Percentiles rank a stretch among this genome's conserved stretches.
These are phyloP conservation scores for Helotiales sp. DNA, from an alignment of 2,329 filamentous ascomycete genomes.

Conservation along the genomic window DNA sequence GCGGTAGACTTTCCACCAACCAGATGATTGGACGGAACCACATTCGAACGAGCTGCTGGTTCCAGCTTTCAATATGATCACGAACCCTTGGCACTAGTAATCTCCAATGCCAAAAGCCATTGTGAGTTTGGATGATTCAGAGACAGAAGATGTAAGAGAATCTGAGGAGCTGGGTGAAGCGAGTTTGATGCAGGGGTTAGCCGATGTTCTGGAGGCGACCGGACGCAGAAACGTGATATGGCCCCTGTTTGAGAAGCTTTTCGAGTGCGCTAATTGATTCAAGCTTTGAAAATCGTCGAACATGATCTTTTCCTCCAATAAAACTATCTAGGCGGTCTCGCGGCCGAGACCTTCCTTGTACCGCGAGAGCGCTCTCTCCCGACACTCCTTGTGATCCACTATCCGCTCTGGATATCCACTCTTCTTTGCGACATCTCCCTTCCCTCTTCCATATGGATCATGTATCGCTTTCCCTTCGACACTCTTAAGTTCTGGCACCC, in stretches of 20 bases:
- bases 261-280: not conserved
- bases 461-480: constrained; percentile 72
- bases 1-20: constrained; percentile 1
- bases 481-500: constrained; percentile 72
- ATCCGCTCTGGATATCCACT: constrained; percentile 73
- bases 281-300: not conserved
- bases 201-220: constrained; percentile 9
- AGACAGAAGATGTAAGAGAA: constrained; percentile 13
- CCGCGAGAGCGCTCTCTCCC: constrained; percentile 64
- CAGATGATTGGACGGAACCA: not conserved
- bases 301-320: not conserved
- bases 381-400: constrained; percentile 70
- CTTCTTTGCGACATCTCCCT: constrained; percentile 56
- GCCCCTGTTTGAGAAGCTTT: not conserved
- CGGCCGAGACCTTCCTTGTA: constrained; percentile 67
- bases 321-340: constrained; percentile 35
- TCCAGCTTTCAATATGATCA: not conserved
- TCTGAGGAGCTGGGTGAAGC: not conserved
- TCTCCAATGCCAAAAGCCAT: not conserved
- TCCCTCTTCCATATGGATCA: constrained; percentile 71
- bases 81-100: not conserved
- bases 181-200: constrained; percentile 9
- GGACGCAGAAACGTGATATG: not conserved
- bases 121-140: constrained; percentile 10
- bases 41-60: not conserved